Base-by-base conservation (phyloP, 2,329 filamentous ascomycete genomes). In the Davidsoniella australis region DNA sequence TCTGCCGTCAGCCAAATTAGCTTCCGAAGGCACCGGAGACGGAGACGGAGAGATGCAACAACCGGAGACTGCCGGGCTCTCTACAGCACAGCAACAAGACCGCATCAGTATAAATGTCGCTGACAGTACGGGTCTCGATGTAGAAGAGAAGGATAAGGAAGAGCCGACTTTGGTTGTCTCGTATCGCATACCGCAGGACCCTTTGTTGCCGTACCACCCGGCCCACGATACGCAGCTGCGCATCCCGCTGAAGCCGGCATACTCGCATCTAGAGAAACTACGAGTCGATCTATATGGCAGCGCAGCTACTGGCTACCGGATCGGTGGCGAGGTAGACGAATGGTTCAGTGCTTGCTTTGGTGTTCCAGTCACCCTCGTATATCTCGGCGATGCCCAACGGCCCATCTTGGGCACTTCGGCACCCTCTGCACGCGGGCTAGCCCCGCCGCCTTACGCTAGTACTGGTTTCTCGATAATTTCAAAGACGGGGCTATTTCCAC, bases 301-400 rank as follows among this genome's bases (percentile, higher is more conserved):
- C 58, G 61, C 68, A 0, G 73, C 75, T 1, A 62, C 62, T 9
- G 79, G 70, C 1, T 82, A 77, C 58, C 69, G 76, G 46, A 82
- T 86, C 77, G 77, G 76, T 2, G 57, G 64, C 2, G 50, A 61
- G 24, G 78, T 73, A 57, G 75, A 79, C 54, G 61, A 62, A 20
- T 87, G 82, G 79, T 85, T 88, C 64, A 75, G 73, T 14, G 66
- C 68, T 17, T 72, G 76, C 54, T 75, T 86, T 40, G 80, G 80
- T 5, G 80, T 77, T 58, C 62, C 66, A 4, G 71, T 75, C 0
- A 63, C 74, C 0, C 66, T 87, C 4, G 67, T 78, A 3, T 85
- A 81, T 60, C 72, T 86, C 38, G 82, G 81, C 7, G 64, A 70
- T 33, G 72, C 75, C 43, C 67, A 66, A 23, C 69, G 82, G 10